phyloP scores from a whole-genome alignment of 805 yeast species.

The Kodamaea leandrae region DNA sequence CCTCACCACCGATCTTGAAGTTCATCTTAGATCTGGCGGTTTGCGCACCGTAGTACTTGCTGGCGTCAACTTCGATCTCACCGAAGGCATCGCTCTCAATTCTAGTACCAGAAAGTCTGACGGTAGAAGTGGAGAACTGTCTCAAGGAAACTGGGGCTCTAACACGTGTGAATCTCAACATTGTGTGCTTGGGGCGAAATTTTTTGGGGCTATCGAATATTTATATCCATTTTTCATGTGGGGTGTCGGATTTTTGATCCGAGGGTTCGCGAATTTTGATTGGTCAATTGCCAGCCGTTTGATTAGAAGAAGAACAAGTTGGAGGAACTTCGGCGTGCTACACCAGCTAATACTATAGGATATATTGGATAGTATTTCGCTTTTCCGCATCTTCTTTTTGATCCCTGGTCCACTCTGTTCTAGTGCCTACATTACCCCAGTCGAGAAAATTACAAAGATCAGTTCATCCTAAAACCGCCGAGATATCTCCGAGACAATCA shows the following conservation, averaged over 20 bases:
- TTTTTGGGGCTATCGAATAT: too few species aligned
- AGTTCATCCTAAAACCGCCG: too few species aligned
- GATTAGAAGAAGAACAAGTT: neutral
- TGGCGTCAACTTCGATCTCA: conserved; percentile 83
- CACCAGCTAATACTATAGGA: too few species aligned
- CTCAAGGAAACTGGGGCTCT: neutral
- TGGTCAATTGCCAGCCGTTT: neutral
- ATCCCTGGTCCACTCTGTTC: too few species aligned
- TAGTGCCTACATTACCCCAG: too few species aligned
- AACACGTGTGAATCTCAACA: neutral
- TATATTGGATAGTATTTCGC: too few species aligned
- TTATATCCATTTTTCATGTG: neutral
- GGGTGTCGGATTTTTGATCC: neutral
- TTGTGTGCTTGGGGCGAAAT: neutral
- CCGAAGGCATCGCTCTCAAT: conserved; percentile 96
- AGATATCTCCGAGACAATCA: too few species aligned
- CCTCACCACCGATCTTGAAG: conserved; percentile 92
- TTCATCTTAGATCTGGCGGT: conserved; percentile 91
- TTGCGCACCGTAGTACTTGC: conserved; percentile 97
- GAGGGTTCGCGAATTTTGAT: neutral
- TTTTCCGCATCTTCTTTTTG: too few species aligned
- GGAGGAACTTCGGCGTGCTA: neutral
- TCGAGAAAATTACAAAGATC: too few species aligned
- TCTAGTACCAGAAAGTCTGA: conserved; percentile 40
- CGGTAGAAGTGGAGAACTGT: conserved; percentile 25